Evolutionary conservation across 148 eudicot genomes (phyloP).

Genomic region (Chenopodium quinoa): DNA sequence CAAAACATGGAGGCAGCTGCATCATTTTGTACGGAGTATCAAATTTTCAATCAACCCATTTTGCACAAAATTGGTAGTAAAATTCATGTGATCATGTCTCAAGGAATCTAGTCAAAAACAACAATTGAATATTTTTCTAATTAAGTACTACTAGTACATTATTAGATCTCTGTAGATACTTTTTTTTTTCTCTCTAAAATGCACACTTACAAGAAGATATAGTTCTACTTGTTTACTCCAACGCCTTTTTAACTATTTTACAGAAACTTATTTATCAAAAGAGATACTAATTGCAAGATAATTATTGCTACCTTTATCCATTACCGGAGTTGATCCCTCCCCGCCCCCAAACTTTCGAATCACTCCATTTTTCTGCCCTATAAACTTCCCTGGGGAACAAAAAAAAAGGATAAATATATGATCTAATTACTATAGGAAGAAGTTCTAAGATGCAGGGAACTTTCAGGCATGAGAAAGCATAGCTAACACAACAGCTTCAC

Average conservation of each 20-base stretch:
- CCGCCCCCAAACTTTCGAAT: neutral
- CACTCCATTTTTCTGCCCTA: slow-evolving; percentile 3
- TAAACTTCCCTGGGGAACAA: neutral
- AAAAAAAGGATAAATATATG: neutral
- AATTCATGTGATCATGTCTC: slow-evolving; percentile 27
- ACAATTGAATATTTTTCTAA: neutral
- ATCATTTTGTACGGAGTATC: neutral
- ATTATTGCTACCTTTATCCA: slow-evolving; percentile 15
- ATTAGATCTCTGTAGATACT: slow-evolving; percentile 13
- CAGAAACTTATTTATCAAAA: slow-evolving; percentile 11
- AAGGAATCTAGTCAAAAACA: neutral
- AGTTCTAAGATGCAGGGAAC: no score
- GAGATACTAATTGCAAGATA: slow-evolving; percentile 10
- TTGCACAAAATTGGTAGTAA: neutral
- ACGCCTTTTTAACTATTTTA: slow-evolving; percentile 19
- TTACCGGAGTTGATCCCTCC: slow-evolving; percentile 10
- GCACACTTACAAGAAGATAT: slow-evolving; percentile 26
- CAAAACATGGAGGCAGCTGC: slow-evolving; percentile 11
- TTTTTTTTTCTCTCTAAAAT: slow-evolving; percentile 15
- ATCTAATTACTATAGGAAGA: slow-evolving; percentile 4
- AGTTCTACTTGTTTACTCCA: slow-evolving; percentile 3
- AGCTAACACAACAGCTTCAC: neutral
- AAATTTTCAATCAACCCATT: slow-evolving; percentile 11
- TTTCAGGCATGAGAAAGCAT: neutral
- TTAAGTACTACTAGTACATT: slow-evolving; percentile 4